Evolutionary conservation across 306 rosid species (phyloP).

Genomic region (Lagenaria siceraria): DNA sequence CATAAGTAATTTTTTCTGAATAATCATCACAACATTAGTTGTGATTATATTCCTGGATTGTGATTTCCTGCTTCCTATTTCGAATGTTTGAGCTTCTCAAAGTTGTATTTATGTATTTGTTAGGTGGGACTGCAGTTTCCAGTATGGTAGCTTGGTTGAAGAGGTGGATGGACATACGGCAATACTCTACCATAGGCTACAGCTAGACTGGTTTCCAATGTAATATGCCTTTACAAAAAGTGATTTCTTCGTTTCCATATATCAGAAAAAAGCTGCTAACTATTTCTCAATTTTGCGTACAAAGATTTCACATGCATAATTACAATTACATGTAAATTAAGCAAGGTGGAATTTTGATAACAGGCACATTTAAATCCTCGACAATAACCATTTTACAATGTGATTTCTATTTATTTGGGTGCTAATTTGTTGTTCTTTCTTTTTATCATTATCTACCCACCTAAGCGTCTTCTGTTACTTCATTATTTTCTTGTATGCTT

Average conservation of each 20-base stretch:
- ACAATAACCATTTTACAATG: not conserved
- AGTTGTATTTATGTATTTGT: conserved; percentile 13
- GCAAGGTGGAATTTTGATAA: not conserved
- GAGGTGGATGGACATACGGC: conserved; percentile 99
- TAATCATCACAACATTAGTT: not conserved
- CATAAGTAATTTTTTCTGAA: not conserved
- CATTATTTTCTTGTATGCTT: too few relatives aligned
- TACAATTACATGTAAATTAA: not conserved
- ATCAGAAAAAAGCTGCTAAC: not conserved
- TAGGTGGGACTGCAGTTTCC: conserved; percentile 99
- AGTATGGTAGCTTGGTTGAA: conserved; percentile 86
- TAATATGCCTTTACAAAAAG: conserved; percentile 17
- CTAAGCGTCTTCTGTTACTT: too few relatives aligned
- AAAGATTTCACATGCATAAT: not conserved
- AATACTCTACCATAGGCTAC: conserved; percentile 89
- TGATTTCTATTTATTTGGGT: not conserved
- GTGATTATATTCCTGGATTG: not conserved
- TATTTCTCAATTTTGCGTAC: not conserved
- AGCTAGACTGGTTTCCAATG: conserved; percentile 96
- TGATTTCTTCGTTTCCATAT: not conserved
- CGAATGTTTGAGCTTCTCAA: not conserved
- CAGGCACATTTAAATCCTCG: not conserved
- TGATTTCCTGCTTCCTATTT: not conserved
- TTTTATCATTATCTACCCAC: not conserved
- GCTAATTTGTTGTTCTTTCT: not conserved